phyloP scores from a whole-genome alignment of 2,329 filamentous ascomycete genomes.

The Fusarium mundagurra region DNA sequence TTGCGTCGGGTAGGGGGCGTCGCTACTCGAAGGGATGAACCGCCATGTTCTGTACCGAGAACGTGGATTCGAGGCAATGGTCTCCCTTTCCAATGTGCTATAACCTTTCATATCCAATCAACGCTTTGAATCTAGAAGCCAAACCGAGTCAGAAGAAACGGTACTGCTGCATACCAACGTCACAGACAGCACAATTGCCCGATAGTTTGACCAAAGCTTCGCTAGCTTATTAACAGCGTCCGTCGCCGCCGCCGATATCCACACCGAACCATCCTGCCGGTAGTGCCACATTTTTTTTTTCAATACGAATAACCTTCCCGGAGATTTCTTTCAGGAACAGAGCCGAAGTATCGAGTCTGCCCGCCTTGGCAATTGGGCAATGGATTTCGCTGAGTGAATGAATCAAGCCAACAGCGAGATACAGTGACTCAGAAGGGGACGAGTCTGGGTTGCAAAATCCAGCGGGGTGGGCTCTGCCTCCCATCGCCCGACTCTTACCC shows the following conservation, averaged over 20 bases:
- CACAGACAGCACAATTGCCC: slow-evolving; percentile 16
- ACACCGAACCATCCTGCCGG: slow-evolving; percentile 40
- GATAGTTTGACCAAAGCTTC: slow-evolving; percentile 28
- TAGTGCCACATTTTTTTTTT: slow-evolving; percentile 23
- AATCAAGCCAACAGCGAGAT: neutral
- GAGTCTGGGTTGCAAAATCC: neutral
- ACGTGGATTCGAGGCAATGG: slow-evolving; percentile 13
- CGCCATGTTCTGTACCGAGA: slow-evolving; percentile 4
- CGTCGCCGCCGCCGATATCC: slow-evolving; percentile 25
- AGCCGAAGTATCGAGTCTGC: slow-evolving; percentile 16
- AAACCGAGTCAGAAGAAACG: slow-evolving; percentile 16
- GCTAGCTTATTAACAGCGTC: slow-evolving; percentile 23
- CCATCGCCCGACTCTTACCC: slow-evolving; percentile 2
- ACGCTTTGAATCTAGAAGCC: neutral
- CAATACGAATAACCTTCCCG: slow-evolving; percentile 34
- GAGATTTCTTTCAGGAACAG: slow-evolving; percentile 34
- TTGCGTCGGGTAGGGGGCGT: slow-evolving; percentile 19
- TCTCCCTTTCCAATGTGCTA: neutral
- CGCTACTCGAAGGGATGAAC: slow-evolving; percentile 6
- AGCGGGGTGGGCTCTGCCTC: neutral
- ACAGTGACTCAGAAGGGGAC: neutral
- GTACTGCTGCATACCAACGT: slow-evolving; percentile 17
- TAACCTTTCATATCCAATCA: slow-evolving; percentile 17
- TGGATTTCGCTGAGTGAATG: neutral
- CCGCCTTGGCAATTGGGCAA: slow-evolving; percentile 12